phyloP scores from a whole-genome alignment of 768 basidiomycete species.

The Boletus patriciae region DNA sequence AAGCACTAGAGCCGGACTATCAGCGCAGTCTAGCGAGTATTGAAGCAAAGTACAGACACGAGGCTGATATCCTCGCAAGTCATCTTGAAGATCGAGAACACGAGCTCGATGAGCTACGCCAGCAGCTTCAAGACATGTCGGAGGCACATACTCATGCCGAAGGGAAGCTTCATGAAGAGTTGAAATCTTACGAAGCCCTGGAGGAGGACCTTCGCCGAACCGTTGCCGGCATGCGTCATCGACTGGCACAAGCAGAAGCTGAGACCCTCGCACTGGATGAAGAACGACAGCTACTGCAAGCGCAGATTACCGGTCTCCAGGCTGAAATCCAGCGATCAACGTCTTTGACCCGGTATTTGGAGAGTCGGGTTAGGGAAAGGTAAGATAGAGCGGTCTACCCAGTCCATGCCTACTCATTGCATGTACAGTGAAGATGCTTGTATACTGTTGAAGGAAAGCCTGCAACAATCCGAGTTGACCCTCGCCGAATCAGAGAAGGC shows the following conservation, averaged over 20 bases:
- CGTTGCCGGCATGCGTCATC: slow-evolving; percentile 37
- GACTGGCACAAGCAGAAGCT: slow-evolving; percentile 41
- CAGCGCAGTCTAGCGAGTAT: slow-evolving; percentile 18
- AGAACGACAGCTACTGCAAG: slow-evolving; percentile 54
- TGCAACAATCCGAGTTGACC: slow-evolving; percentile 42
- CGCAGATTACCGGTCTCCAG: slow-evolving; percentile 55
- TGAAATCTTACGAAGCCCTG: slow-evolving; percentile 29
- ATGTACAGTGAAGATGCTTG: slow-evolving; percentile 49
- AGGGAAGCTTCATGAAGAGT: slow-evolving; percentile 26
- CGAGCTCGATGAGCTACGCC: slow-evolving; percentile 34
- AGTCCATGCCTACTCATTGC: slow-evolving; percentile 5
- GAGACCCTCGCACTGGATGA: slow-evolving; percentile 42
- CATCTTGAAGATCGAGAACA: slow-evolving; percentile 40
- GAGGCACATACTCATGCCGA: slow-evolving; percentile 36
- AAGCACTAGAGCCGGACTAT: slow-evolving; percentile 30
- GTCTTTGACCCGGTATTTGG: slow-evolving; percentile 61
- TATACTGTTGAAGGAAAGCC: slow-evolving; percentile 39
- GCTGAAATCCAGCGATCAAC: slow-evolving; percentile 65
- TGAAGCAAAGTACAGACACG: slow-evolving; percentile 36
- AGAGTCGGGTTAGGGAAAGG: slow-evolving; percentile 66
- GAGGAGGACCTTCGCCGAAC: slow-evolving; percentile 39
- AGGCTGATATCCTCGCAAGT: slow-evolving; percentile 38
- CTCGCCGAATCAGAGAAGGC: slow-evolving; percentile 56
- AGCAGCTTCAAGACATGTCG: slow-evolving; percentile 41
- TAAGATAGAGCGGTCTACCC: slow-evolving; percentile 28